Evolutionary conservation across 331 rosid species (phyloP), one percentile per base, ranked within the genome.

Genomic region (Phaseolus coccineus): DNA sequence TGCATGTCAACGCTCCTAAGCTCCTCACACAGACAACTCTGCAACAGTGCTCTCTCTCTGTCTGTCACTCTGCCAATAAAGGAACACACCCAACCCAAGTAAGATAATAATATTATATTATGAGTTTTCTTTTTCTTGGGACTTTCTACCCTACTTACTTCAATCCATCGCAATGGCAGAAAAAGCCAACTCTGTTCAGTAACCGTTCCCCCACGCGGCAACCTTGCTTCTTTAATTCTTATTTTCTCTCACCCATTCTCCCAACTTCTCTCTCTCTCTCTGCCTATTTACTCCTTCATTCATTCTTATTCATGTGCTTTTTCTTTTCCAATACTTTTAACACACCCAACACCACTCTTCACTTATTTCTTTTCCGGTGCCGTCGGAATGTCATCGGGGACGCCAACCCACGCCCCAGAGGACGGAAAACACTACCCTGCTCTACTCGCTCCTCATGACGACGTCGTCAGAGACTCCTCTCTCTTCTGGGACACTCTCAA

Each of bases 171-270:
- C 80, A 74, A 53, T 71, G 67, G 61, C 86, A 85, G 83, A 79
- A 87, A 87, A 84, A 85, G 87, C 88, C 88, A 87, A 86, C 77
- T 76, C 75, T 77, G 85, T 73, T 62, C 89, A 59, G 65, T 88
- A 91, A 90, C 92, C 91, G 92, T 89, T 90, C 75, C 69, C 87
- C 83, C 97, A 91, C 96, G 97, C 87, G 93, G 89, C 94, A 85
- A 77, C 70, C 79, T 59, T 55, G 62, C 78, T 67, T 80, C 91
- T 71, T 82, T 81, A 79, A 77, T 75, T 84, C 88, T 0, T 14
- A 10, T n/a, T 74, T 82, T 62, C 85, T 12, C 62, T 31, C 28
- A 2, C 77, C 65, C 22, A 19, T 66, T 69, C 46, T 87, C 83
- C 83, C 88, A 89, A 15, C 37, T 73, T 76, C 42, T 85, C 89